These are phyloP conservation scores for Cladorrhinum samala DNA, from an alignment of 495 filamentous ascomycete genomes.

Conservation along the genomic window DNA sequence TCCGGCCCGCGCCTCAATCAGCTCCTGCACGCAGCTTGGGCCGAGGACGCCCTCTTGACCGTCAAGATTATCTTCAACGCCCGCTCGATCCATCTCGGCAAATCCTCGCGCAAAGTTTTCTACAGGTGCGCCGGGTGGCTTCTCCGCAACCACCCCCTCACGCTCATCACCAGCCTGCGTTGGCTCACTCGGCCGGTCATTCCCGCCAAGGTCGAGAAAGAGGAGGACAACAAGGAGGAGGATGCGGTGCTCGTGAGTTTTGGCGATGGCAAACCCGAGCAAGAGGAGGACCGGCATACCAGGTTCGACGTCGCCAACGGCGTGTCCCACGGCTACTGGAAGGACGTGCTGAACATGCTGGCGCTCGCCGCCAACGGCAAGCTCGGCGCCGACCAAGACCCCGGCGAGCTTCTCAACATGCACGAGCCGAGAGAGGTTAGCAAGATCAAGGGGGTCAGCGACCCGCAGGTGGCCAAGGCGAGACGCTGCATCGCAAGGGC, in stretches of 20 bases:
- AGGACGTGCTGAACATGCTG: conserved; percentile 45
- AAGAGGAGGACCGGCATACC: conserved; percentile 16
- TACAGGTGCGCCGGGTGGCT: conserved; percentile 46
- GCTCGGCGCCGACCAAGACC: conserved; percentile 26
- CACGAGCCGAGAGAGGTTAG: conserved; percentile 8
- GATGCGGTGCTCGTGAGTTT: conserved; percentile 20
- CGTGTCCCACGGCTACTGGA: conserved; percentile 46
- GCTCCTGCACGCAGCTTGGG: conserved; percentile 37
- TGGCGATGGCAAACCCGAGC: conserved; percentile 21
- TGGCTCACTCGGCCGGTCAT: conserved; percentile 44
- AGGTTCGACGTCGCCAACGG: conserved; percentile 34
- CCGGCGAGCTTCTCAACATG: conserved; percentile 28
- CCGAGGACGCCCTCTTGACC: conserved; percentile 31
- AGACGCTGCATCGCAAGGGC: conserved; percentile 4
- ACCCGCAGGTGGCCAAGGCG: not conserved
- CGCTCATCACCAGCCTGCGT: conserved; percentile 36
- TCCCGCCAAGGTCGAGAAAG: conserved; percentile 33
- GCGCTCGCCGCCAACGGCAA: conserved; percentile 32
- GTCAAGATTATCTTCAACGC: conserved; percentile 47
- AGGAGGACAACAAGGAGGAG: conserved; percentile 12
- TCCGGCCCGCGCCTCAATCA: conserved; percentile 22
- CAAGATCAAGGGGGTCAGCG: conserved; percentile 2
- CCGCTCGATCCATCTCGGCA: conserved; percentile 46
- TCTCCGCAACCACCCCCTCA: conserved; percentile 35
- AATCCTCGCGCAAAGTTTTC: conserved; percentile 30